These are phyloP conservation scores for Emericellopsis cladophorae DNA, from an alignment of 2,329 filamentous ascomycete genomes.

Conservation along the genomic window DNA sequence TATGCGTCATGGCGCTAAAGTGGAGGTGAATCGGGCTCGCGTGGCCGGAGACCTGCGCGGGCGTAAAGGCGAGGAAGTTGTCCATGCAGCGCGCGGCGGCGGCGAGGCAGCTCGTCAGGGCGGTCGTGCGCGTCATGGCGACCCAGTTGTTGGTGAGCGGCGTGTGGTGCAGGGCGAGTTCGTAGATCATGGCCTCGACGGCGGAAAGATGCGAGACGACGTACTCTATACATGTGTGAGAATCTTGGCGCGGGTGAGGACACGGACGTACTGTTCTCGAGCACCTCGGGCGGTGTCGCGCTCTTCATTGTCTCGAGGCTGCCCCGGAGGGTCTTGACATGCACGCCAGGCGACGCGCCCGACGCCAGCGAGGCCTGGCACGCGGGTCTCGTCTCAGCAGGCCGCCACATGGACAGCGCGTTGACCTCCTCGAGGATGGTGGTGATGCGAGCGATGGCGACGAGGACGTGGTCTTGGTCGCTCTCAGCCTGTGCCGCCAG, in stretches of 20 bases:
- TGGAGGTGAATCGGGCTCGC: slow-evolving; percentile 11
- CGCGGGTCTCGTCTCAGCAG: too few relatives aligned
- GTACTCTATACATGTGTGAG: slow-evolving; percentile 12
- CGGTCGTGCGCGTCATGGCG: slow-evolving; percentile 6
- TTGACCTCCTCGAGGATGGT: slow-evolving; percentile 22
- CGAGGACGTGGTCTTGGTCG: slow-evolving; percentile 34
- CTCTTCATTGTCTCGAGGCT: slow-evolving; percentile 12
- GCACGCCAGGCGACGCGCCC: slow-evolving; percentile 10
- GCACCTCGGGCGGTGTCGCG: slow-evolving; percentile 9
- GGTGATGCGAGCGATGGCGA: slow-evolving; percentile 20
- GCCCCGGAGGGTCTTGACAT: slow-evolving; percentile 14
- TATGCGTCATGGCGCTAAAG: slow-evolving; percentile 18
- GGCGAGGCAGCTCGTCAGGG: slow-evolving; percentile 14
- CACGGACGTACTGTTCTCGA: slow-evolving; percentile 14
- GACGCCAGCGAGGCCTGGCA: not conserved
- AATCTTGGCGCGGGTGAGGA: not conserved
- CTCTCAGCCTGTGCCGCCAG: slow-evolving; percentile 31
- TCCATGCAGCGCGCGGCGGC: slow-evolving; percentile 13
- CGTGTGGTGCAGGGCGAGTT: slow-evolving; percentile 15
- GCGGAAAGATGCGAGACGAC: slow-evolving; percentile 19
- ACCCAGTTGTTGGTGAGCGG: slow-evolving; percentile 5
- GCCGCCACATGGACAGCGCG: slow-evolving; percentile 8
- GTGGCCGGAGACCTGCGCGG: slow-evolving; percentile 14
- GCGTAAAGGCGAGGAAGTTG: slow-evolving; percentile 2
- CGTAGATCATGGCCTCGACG: slow-evolving; percentile 22